phyloP scores from a whole-genome alignment of 176 grass and related monocot genomes.

The Raddia distichophylla region DNA sequence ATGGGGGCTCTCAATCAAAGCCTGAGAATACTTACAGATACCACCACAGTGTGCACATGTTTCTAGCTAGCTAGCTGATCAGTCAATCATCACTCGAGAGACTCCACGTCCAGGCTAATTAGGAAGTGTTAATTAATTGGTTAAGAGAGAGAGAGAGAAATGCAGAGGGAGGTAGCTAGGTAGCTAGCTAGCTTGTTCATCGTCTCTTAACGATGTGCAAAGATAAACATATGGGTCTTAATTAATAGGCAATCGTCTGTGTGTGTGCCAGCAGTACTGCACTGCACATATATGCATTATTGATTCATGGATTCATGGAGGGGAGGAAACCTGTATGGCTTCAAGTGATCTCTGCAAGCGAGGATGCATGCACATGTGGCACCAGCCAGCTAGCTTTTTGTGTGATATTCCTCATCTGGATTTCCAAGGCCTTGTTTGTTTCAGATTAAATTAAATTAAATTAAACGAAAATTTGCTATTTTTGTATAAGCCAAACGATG shows the following conservation, averaged over 20 bases:
- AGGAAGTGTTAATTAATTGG: background rate
- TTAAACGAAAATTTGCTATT: no score
- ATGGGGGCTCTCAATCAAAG: conserved; percentile 39
- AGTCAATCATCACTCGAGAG: conserved; percentile 1
- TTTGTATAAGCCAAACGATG: no score
- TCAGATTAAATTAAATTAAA: no score
- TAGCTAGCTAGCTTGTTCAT: background rate
- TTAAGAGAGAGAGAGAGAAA: background rate
- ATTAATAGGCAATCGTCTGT: conserved; percentile 29
- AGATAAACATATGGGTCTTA: background rate
- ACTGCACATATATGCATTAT: conserved; percentile 6
- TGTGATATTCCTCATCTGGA: conserved; percentile 27
- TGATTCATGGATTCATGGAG: background rate
- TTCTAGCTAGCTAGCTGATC: background rate
- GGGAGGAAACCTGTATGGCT: background rate
- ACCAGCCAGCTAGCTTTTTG: background rate
- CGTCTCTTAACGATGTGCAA: background rate
- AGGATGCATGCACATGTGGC: background rate
- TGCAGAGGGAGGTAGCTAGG: background rate
- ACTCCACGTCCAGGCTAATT: background rate
- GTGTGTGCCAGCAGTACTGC: background rate
- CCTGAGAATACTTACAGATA: background rate
- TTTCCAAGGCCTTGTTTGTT: background rate
- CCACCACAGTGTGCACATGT: conserved; percentile 20
- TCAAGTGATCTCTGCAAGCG: background rate